Percentiles rank a stretch among this genome's conserved stretches.
phyloP scores from a whole-genome alignment of 352 stramenopile genomes.

The Pythium biforme region DNA sequence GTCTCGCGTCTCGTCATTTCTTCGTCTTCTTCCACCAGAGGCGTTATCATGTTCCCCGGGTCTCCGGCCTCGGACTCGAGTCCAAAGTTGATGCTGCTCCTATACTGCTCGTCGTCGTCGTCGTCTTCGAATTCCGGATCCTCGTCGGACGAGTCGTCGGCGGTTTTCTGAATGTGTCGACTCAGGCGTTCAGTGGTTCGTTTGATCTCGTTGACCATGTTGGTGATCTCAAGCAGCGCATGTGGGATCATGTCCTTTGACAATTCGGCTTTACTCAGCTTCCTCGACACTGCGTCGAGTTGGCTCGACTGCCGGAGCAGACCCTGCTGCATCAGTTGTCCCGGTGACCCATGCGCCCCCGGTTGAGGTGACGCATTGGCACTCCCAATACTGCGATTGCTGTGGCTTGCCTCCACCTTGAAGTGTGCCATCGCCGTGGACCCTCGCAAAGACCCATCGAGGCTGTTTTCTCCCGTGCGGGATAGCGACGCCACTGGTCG shows the following conservation, averaged over 20 bases:
- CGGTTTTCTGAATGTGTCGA: slow-evolving; percentile 37
- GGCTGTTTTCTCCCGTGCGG: neutral
- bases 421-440: neutral
- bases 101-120: slow-evolving; percentile 35
- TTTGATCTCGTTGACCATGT: slow-evolving; percentile 74
- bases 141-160: slow-evolving; percentile 39
- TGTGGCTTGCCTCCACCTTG: neutral
- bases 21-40: slow-evolving; percentile 58
- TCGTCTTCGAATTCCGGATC: slow-evolving; percentile 46
- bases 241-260: slow-evolving; percentile 49
- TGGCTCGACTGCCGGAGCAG: slow-evolving; percentile 17
- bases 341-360: neutral
- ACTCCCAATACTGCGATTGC: neutral
- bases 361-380: neutral
- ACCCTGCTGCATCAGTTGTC: neutral
- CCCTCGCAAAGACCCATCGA: neutral
- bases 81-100: slow-evolving; percentile 26
- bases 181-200: slow-evolving; percentile 58
- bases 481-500: neutral
- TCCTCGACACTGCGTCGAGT: slow-evolving; percentile 50
- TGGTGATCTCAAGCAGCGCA: slow-evolving; percentile 62
- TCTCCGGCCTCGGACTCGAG: slow-evolving; percentile 20
- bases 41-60: slow-evolving; percentile 27
- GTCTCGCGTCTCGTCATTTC: slow-evolving; percentile 61
- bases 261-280: slow-evolving; percentile 53